Evolutionary conservation across 177 flowering plant genomes (phyloP), one percentile per base, ranked within the genome.

Genomic region (Telopea speciosissima): DNA sequence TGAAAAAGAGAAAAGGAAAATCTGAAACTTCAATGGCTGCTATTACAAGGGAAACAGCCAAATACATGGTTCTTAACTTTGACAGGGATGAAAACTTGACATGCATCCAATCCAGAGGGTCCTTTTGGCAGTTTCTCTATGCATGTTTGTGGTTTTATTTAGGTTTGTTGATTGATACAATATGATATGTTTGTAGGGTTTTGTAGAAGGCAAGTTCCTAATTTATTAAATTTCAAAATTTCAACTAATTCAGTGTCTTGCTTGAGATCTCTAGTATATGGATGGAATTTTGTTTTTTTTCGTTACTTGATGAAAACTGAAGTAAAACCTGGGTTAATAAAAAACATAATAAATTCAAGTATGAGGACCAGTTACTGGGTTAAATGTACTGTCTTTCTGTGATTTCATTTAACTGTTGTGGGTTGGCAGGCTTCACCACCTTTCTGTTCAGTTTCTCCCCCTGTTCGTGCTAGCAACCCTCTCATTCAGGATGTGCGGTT

Each of bases 351-450:
- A 12, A 12, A 16, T 49, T 44, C 1, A 10, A 49, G 14, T 49
- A 13, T 16, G 13, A 49, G 54, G 19, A 49, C 19, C 54, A 49
- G 31, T 28, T 28, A 4, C 31, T 28, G 31, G 31, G 31, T 28
- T 28, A 28, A 28, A 28, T 28, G 2, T 28, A 28, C 31, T 12
- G 54, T 49, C 54, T 49, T 9, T 44, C 7, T 49, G 19, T 65
- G 24, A 75, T 58, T n/a, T 45, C 5, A 19, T 60, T 59, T 44
- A 36, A 56, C 21, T 26, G 10, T 58, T 26, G 19, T 12, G 0
- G 58, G 52, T 49, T 64, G 24, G 59, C 71, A 78, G 80, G 80
- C 75, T 19, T 75, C 80, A 16, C 80, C 80, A 12, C 70, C 80
- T 3, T 75, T 14, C 28, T 75, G 65, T 70, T 61, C 73, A 36